phyloP scores from a whole-genome alignment of 495 filamentous ascomycete species.

The Hypoxylon cercidicola region DNA sequence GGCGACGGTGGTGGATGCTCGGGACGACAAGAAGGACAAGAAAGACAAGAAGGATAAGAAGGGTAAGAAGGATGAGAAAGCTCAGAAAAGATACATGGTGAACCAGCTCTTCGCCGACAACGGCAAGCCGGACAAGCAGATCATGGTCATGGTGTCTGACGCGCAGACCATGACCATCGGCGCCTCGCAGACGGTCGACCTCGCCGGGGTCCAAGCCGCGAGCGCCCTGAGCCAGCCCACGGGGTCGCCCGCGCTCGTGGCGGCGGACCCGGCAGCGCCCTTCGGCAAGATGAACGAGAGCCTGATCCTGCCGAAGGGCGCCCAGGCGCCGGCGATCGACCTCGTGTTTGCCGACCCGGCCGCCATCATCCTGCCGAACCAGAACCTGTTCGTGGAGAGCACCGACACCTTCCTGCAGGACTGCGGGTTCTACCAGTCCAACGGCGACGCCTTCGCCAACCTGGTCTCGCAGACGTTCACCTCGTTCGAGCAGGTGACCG shows the following conservation, averaged over 20 bases:
- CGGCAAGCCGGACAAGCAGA: conserved; percentile 45
- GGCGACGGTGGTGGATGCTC: conserved; percentile 47
- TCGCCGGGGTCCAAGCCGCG: conserved; percentile 26
- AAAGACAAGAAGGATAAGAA: too few species aligned
- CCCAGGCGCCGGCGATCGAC: conserved; percentile 40
- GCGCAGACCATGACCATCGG: conserved; percentile 48
- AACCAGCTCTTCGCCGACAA: conserved; percentile 50
- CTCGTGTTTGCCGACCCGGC: conserved; percentile 50
- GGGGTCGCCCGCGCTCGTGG: conserved; percentile 25
- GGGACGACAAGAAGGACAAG: conserved; percentile 34
- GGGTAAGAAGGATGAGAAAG: conserved; percentile 18
- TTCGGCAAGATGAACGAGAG: conserved; percentile 44
- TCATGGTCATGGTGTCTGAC: conserved; percentile 50
- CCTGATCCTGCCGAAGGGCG: conserved; percentile 45
- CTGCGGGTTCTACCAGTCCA: conserved; percentile 43
- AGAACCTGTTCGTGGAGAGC: conserved; percentile 47
- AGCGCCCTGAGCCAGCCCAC: conserved; percentile 28
- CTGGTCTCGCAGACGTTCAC: conserved; percentile 27
- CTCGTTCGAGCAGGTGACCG: conserved; percentile 32
- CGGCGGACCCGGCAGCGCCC: conserved; percentile 34
- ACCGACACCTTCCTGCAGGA: conserved; percentile 44
- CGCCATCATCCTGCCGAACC: conserved; percentile 46
- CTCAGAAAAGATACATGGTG: conserved; percentile 48
- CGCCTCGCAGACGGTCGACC: conserved; percentile 38
- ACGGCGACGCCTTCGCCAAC: conserved; percentile 37